These are phyloP conservation scores for Vitis hybrid DNA, from an alignment of 177 flowering plant genomes.

Conservation along the genomic window DNA sequence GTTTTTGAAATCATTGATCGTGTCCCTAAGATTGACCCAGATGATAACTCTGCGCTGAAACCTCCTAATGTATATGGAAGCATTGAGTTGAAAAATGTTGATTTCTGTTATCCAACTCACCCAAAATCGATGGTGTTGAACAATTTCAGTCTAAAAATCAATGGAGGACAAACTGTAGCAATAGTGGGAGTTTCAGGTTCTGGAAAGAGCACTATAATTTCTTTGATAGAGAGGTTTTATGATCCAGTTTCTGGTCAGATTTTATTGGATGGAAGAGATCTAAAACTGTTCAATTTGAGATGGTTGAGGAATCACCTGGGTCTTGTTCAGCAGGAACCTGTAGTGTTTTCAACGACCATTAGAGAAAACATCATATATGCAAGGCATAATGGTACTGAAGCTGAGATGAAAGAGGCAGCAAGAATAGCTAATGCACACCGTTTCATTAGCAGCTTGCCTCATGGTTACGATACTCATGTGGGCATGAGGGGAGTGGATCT, in stretches of 20 bases:
- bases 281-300: conserved; percentile 71
- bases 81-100: conserved; percentile 82
- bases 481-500: conserved; percentile 96
- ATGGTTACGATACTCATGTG: conserved; percentile 95
- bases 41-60: conserved; percentile 75
- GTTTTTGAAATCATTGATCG: conserved; percentile 95
- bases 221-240: conserved; percentile 86
- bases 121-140: conserved; percentile 81
- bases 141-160: conserved; percentile 87
- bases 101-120: conserved; percentile 89
- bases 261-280: conserved; percentile 80
- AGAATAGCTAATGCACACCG: conserved; percentile 98
- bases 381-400: conserved; percentile 92
- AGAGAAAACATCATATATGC: conserved; percentile 95
- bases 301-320: conserved; percentile 96
- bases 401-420: conserved; percentile 97
- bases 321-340: conserved; percentile 93
- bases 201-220: conserved; percentile 92
- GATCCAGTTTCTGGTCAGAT: conserved; percentile 94
- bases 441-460: conserved; percentile 94
- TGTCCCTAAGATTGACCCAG: conserved; percentile 88
- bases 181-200: conserved; percentile 97
- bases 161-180: conserved; percentile 95
- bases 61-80: conserved; percentile 94
- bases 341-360: conserved; percentile 88